phyloP scores from a whole-genome alignment of 352 stramenopile species.

The Globisporangium perplexum region DNA sequence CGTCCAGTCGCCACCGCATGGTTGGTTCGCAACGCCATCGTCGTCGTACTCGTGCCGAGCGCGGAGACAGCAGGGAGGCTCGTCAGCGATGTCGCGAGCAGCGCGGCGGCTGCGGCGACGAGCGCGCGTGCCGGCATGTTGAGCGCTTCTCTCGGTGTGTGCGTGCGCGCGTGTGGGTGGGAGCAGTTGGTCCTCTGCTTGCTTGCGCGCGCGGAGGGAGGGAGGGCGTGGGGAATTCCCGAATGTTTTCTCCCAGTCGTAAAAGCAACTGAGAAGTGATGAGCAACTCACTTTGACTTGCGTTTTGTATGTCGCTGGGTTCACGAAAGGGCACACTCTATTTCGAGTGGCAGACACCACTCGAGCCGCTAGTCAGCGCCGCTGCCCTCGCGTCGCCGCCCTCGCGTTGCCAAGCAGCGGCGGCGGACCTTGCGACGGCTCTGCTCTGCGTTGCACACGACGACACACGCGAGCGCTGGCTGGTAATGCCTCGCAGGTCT shows the following conservation, averaged over 20 bases:
- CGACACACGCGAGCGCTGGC: too few relatives aligned
- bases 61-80: constrained; percentile 1
- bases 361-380: background rate
- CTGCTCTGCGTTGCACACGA: too few relatives aligned
- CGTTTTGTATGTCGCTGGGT: background rate
- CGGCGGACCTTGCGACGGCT: too few relatives aligned
- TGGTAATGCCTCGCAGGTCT: too few relatives aligned
- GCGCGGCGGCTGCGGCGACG: background rate
- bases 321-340: too few relatives aligned
- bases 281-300: constrained; percentile 1
- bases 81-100: constrained; percentile 10
- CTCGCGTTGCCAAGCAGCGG: too few relatives aligned
- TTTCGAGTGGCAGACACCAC: too few relatives aligned
- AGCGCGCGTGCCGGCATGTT: background rate
- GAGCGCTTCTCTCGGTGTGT: background rate
- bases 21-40: background rate
- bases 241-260: background rate
- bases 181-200: background rate
- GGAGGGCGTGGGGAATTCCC: too few relatives aligned
- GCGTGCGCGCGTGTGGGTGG: background rate
- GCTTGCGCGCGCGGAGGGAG: background rate
- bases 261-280: too few relatives aligned
- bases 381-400: too few relatives aligned
- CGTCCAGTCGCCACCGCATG: too few relatives aligned
- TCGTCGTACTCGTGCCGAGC: constrained; percentile 41